phyloP scores from a whole-genome alignment of 371 early-diverging fungal species.

The Mortierella sp. region DNA sequence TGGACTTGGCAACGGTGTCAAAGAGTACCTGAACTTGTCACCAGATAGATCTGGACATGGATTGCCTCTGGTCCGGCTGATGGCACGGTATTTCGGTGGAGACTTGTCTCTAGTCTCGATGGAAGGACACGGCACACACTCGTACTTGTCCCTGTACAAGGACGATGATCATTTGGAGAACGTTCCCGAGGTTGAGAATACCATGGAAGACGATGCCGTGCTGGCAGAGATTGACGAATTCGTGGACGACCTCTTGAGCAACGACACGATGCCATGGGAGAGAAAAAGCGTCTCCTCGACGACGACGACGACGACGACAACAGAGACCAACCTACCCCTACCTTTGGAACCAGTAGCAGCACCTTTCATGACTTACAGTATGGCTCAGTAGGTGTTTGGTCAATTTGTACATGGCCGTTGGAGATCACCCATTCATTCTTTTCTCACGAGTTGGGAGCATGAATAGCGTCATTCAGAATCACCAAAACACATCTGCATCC shows the following conservation, averaged over 20 bases:
- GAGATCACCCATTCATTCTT: no score
- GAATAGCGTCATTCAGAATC: no score
- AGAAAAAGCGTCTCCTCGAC: no score
- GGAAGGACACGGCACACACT: conserved; percentile 81
- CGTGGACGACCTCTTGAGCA: conserved; percentile 38
- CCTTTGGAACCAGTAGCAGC: no score
- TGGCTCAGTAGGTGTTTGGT: no score
- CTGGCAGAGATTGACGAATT: conserved; percentile 42
- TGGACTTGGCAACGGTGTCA: conserved; percentile 39
- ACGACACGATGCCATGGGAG: background rate
- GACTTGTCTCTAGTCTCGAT: conserved; percentile 75
- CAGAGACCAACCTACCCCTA: background rate
- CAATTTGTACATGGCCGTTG: no score
- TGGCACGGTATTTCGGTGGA: conserved; percentile 74
- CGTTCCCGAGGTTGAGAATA: conserved; percentile 52
- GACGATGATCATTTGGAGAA: conserved; percentile 62
- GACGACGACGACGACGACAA: background rate
- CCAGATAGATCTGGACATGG: conserved; percentile 62
- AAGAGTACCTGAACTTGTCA: conserved; percentile 56
- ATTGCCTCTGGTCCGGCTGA: conserved; percentile 54
- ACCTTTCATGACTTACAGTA: no score
- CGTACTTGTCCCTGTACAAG: conserved; percentile 75
- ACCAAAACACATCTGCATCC: no score
- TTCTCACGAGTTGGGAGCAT: no score
- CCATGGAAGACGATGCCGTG: conserved; percentile 40